Percentiles rank a stretch among this genome's conserved stretches.
These are phyloP conservation scores for Pestalotiopsis sp. DNA, from an alignment of 2,329 filamentous ascomycete genomes.

Conservation along the genomic window DNA sequence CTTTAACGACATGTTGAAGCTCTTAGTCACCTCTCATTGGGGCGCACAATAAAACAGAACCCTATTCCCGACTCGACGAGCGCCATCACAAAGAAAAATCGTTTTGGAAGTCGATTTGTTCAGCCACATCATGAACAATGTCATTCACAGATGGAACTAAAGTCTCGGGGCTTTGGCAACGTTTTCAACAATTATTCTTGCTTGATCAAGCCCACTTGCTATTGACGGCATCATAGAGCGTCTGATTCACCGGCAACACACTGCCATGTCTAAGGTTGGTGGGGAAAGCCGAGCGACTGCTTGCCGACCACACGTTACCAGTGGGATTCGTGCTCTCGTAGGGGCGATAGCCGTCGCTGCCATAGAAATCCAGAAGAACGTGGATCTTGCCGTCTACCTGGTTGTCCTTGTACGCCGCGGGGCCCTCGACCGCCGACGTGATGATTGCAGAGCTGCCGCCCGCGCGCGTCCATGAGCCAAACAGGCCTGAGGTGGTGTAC, in stretches of 20 bases:
- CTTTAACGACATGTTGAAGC: too few relatives aligned
- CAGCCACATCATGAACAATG: too few relatives aligned
- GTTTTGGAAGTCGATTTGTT: too few relatives aligned
- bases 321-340: conserved; percentile 47
- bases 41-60: too few relatives aligned
- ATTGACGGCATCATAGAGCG: conserved; percentile 42
- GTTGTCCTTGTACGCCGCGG: conserved; percentile 48
- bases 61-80: too few relatives aligned
- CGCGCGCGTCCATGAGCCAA: conserved; percentile 53
- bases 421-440: conserved; percentile 44
- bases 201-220: conserved; percentile 35
- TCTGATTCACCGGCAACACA: conserved; percentile 49
- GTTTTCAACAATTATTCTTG: neutral
- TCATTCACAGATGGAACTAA: too few relatives aligned
- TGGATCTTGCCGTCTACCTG: conserved; percentile 40
- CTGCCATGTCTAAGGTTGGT: conserved; percentile 53
- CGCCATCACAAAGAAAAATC: too few relatives aligned
- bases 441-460: conserved; percentile 46
- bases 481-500: conserved; percentile 48
- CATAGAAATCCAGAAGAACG: conserved; percentile 53
- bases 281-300: conserved; percentile 44
- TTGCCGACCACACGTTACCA: conserved; percentile 48
- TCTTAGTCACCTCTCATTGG: too few relatives aligned
- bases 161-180: too few relatives aligned
- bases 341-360: conserved; percentile 50